Percentiles rank a stretch among this genome's conserved stretches.
These are phyloP conservation scores for Xerophyta viscosa DNA, from an alignment of 106 monocot genomes.

Conservation along the genomic window DNA sequence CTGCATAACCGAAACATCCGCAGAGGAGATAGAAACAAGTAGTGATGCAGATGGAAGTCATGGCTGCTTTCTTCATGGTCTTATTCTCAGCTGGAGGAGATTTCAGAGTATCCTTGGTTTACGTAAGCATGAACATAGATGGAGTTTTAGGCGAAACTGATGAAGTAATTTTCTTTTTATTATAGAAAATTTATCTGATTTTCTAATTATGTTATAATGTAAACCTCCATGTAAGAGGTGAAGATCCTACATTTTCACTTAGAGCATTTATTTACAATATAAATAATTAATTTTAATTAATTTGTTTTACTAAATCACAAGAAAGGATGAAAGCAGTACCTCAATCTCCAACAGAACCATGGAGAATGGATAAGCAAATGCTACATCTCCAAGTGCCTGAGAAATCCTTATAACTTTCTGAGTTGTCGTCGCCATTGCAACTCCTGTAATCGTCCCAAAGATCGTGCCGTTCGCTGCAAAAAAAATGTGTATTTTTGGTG, in stretches of 20 bases:
- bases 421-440: slow-evolving; percentile 20
- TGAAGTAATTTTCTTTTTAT: too few relatives aligned
- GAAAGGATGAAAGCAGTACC: too few relatives aligned
- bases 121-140: neutral
- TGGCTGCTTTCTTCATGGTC: slow-evolving; percentile 54
- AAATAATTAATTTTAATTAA: too few relatives aligned
- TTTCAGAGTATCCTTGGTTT: slow-evolving; percentile 38
- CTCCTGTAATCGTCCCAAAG: slow-evolving; percentile 25
- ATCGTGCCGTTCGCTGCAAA: slow-evolving; percentile 33
- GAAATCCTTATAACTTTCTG: slow-evolving; percentile 21
- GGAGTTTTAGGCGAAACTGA: too few relatives aligned
- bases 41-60: slow-evolving; percentile 27
- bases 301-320: too few relatives aligned
- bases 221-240: too few relatives aligned
- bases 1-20: slow-evolving; percentile 55
- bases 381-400: slow-evolving; percentile 42
- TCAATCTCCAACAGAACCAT: slow-evolving; percentile 42
- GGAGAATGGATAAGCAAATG: slow-evolving; percentile 56
- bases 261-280: too few relatives aligned
- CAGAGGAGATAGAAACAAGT: slow-evolving; percentile 48
- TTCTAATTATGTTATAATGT: too few relatives aligned
- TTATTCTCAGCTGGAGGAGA: slow-evolving; percentile 57
- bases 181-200: too few relatives aligned
- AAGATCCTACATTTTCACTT: too few relatives aligned
- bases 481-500: neutral